A percentile compares a stretch with the other conserved stretches of the same genome.
phyloP scores from a whole-genome alignment of 108 stramenopile genomes.

The Skeletonema tropicum region DNA sequence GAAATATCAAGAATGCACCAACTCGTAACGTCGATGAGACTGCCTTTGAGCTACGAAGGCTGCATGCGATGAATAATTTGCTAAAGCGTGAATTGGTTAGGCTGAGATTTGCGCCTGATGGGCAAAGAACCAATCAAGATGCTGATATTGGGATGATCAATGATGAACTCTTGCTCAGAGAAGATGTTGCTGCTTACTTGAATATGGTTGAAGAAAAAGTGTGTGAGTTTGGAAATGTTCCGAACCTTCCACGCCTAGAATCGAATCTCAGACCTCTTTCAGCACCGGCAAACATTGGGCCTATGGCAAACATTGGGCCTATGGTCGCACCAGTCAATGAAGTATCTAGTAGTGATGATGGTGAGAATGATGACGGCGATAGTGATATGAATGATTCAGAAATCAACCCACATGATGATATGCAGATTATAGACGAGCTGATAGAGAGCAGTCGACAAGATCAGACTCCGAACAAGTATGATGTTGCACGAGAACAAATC shows the following conservation, averaged over 20 bases:
- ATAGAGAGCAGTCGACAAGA: conserved; percentile 82
- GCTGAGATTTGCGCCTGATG: conserved; percentile 45
- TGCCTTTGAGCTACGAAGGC: conserved; percentile 81
- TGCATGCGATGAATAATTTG: conserved; percentile 61
- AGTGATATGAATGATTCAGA: conserved; percentile 8
- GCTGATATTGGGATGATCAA: conserved; percentile 52
- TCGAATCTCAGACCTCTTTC: background rate
- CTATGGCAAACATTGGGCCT: background rate
- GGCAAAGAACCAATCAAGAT: conserved; percentile 61
- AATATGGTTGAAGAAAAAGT: conserved; percentile 50
- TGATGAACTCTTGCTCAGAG: conserved; percentile 54
- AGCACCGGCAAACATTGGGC: background rate
- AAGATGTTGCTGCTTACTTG: conserved; percentile 71
- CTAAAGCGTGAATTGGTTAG: conserved; percentile 77
- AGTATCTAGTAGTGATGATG: conserved; percentile 59
- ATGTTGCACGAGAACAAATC: conserved; percentile 69
- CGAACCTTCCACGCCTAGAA: background rate
- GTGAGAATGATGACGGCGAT: conserved; percentile 58
- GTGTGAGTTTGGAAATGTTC: conserved; percentile 19
- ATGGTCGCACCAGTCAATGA: conserved; percentile 41
- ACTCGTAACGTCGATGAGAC: conserved; percentile 88
- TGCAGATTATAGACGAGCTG: conserved; percentile 82
- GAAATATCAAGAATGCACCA: conserved; percentile 92
- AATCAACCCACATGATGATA: conserved; percentile 81
- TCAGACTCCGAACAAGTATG: conserved; percentile 65